Evolutionary conservation across 108 stramenopile species (phyloP), one percentile per base, ranked within the genome.

Genomic region (Skeletonema marinoi): DNA sequence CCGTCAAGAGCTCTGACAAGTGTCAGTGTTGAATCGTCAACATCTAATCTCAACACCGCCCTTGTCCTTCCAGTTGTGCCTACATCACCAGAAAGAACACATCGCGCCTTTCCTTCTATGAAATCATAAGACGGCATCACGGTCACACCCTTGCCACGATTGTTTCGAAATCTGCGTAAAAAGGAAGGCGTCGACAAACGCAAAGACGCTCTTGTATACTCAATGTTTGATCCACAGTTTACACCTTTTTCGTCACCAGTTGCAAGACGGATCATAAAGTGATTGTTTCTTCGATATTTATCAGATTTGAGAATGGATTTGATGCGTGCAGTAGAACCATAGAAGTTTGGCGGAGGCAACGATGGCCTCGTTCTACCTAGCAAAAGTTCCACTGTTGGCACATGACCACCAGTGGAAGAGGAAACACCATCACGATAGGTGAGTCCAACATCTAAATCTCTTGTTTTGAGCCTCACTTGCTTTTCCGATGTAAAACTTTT

Each of bases 21-120:
- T 21, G 82, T 82, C 5, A 82, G 60, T 14, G 82, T 82, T 6
- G 82, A 82, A 61, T 82, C 82, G 32, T 82, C 75, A 17, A 67
- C 70, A 73, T 82, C 82, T 32, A 82, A 73, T 65, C 82, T 71
- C 46, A 82, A 59, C 2, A 82, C 71, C 12, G 71, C 82, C 46
- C 71, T 67, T 36, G 82, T 82, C 58, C 75, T 33, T 19, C 82
- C 82, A 9, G 75, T 64, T 11, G 66, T 50, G 10, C 82, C 82
- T 33, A 82, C 82, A 46, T 77, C 82, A 5, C 75, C 71, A 67
- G 70, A 75, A 12, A 82, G 32, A 41, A 77, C 63, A 48, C 75
- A 75, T 19, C 82, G 71, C 30, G 82, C 71, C 50, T 61, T 68
- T 33, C 60, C 71, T 6, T 82, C 72, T 5, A 65, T 42, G 30